These are phyloP conservation scores for Pachyrhizus erosus DNA, from an alignment of 306 rosid genomes.

Conservation along the genomic window DNA sequence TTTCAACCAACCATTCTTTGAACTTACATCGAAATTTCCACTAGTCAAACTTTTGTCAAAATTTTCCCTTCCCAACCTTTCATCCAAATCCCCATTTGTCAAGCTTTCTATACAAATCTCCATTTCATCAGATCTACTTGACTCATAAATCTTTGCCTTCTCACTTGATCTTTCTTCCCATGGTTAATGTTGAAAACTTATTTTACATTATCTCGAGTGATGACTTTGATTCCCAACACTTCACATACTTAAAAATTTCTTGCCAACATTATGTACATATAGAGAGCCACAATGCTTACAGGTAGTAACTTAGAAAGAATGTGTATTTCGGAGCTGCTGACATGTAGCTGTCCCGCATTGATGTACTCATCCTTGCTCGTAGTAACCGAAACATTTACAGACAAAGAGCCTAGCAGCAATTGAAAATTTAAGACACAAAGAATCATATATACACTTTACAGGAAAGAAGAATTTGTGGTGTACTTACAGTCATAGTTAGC, in stretches of 20 bases:
- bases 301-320: constrained; percentile 58
- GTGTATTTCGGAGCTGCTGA: constrained; percentile 54
- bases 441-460: constrained; percentile 2
- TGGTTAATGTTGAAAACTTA: neutral
- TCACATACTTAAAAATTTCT: neutral
- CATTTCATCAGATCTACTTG: neutral
- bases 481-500: constrained; percentile 86
- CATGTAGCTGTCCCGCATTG: constrained; percentile 63
- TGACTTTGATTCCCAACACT: neutral
- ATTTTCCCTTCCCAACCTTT: neutral
- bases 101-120: neutral
- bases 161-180: neutral
- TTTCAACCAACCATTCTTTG: neutral
- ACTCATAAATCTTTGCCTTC: neutral
- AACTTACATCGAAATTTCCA: neutral
- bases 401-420: constrained; percentile 66
- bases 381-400: constrained; percentile 87
- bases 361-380: constrained; percentile 77
- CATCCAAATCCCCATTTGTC: neutral
- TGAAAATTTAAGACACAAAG: neutral
- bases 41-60: neutral
- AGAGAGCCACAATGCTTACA: constrained; percentile 50
- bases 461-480: constrained; percentile 22
- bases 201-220: neutral
- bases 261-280: constrained; percentile 47